Conservation (phyloP, 2,329 filamentous ascomycete genomes). For the Grosmannia penicillata region DNA sequence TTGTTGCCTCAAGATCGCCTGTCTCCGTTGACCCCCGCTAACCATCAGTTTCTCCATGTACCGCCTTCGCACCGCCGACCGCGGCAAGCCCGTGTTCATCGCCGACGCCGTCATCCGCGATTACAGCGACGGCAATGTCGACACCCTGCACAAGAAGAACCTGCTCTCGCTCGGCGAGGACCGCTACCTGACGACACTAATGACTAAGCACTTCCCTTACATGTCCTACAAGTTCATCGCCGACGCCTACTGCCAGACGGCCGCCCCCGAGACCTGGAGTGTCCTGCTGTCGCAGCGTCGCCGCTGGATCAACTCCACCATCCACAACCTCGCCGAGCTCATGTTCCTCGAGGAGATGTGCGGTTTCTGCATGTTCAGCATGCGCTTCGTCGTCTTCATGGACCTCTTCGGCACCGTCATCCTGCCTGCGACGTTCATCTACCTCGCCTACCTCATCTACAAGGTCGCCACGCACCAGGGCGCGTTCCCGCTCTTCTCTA, state of each 20-base stretch:
- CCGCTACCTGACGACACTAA: constrained; percentile 90
- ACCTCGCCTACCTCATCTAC: constrained; percentile 82
- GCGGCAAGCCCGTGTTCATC: constrained; percentile 87
- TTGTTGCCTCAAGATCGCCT: too few relatives aligned
- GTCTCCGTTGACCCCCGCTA: too few relatives aligned
- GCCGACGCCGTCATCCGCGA: constrained; percentile 76
- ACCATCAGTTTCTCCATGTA: constrained; percentile 89
- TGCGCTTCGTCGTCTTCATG: constrained; percentile 92
- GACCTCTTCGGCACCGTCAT: constrained; percentile 89
- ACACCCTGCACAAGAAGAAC: constrained; percentile 96
- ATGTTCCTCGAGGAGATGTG: constrained; percentile 87
- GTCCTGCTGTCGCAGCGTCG: constrained; percentile 94
- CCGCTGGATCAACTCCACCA: constrained; percentile 98
- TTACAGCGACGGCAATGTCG: constrained; percentile 77
- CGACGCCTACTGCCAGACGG: constrained; percentile 84
- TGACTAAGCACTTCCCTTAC: constrained; percentile 92
- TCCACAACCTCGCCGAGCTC: constrained; percentile 89
- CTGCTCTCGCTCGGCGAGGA: constrained; percentile 86
- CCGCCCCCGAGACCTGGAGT: constrained; percentile 85
- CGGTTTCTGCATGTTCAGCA: constrained; percentile 97
- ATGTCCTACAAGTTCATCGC: constrained; percentile 96
- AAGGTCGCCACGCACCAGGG: constrained; percentile 51
- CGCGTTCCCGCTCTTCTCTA: constrained; percentile 72
- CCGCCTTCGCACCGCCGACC: constrained; percentile 82
- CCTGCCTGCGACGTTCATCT: constrained; percentile 75